Percentiles rank a stretch among this genome's conserved stretches.
These are phyloP conservation scores for Hansenula lynferdii DNA, from an alignment of 1,139 yeast species.

Conservation along the genomic window DNA sequence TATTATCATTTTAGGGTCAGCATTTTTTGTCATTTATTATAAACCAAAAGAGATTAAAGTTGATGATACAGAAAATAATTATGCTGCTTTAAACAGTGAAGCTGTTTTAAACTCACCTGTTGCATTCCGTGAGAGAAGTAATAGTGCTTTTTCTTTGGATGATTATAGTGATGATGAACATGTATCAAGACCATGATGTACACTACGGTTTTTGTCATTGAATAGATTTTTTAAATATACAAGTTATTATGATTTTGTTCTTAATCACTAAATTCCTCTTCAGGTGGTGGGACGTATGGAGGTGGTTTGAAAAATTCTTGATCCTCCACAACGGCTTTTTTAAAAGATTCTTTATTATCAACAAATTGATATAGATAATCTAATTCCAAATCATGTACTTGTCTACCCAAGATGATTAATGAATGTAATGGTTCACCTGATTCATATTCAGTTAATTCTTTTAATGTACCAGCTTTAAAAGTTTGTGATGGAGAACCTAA, in stretches of 20 bases:
- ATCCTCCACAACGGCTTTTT: constrained; percentile 55
- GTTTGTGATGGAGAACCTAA: constrained; percentile 81
- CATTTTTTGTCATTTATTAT: constrained; percentile 51
- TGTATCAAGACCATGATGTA: too few species aligned
- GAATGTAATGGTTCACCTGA: constrained; percentile 96
- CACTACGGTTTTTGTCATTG: too few species aligned
- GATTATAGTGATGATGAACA: too few species aligned
- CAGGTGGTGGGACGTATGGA: constrained; percentile 35
- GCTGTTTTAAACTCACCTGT: background rate
- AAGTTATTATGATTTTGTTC: too few species aligned
- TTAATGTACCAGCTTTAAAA: constrained; percentile 81
- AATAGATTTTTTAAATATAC: too few species aligned
- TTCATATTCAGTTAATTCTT: constrained; percentile 71
- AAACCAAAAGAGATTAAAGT: constrained; percentile 32
- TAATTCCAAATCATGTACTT: constrained; percentile 88
- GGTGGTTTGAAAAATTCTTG: constrained; percentile 67
- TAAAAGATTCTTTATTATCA: constrained; percentile 58
- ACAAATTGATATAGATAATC: constrained; percentile 81
- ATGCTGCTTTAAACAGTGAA: background rate
- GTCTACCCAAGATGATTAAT: constrained; percentile 84
- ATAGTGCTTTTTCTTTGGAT: background rate
- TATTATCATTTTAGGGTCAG: constrained; percentile 59
- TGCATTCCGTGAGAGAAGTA: too few species aligned
- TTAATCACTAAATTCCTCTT: constrained; percentile 25
- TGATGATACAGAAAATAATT: constrained; percentile 2